Evolutionary conservation across 495 filamentous ascomycete genomes (phyloP).

Genomic region (Daldinia bambusicola): DNA sequence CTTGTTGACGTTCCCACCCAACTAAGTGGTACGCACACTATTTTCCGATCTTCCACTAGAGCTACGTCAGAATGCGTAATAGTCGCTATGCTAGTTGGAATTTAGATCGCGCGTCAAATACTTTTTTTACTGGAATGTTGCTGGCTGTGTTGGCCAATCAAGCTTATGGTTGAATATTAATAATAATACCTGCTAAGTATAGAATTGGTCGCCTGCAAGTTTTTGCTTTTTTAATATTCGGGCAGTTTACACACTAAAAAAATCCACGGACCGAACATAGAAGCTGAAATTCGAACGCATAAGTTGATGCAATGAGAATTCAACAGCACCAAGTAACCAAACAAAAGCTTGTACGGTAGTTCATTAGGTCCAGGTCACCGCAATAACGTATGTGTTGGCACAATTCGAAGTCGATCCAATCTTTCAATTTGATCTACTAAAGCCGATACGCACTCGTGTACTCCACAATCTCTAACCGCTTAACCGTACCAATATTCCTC

Average conservation of each 20-base stretch:
- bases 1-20: background rate
- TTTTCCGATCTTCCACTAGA: background rate
- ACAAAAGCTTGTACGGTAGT: background rate
- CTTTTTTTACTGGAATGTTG: background rate
- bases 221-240: no score
- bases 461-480: background rate
- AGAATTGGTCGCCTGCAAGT: background rate
- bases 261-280: background rate
- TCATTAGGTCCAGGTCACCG: background rate
- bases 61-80: constrained; percentile 4
- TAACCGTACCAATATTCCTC: background rate
- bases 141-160: background rate
- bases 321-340: background rate
- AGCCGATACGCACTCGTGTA: background rate
- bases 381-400: background rate
- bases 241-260: background rate
- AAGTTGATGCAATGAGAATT: background rate
- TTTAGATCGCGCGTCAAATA: background rate
- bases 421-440: background rate
- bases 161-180: background rate
- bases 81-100: background rate
- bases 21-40: background rate
- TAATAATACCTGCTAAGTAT: background rate
- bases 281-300: background rate
- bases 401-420: background rate